These are phyloP conservation scores for Trichophyton schoenleinii DNA, from an alignment of 2,329 filamentous ascomycete genomes.

Conservation along the genomic window DNA sequence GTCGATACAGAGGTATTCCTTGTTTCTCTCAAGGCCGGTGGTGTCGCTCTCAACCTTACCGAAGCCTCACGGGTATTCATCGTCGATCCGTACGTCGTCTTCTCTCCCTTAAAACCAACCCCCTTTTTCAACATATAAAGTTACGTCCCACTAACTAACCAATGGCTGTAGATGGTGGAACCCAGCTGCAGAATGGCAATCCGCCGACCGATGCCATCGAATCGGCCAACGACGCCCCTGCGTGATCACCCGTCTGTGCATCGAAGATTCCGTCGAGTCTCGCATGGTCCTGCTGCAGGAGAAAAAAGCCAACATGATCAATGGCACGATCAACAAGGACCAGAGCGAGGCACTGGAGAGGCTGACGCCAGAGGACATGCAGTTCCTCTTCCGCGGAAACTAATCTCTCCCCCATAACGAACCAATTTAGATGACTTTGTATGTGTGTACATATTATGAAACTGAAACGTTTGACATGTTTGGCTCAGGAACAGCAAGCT, in stretches of 20 bases:
- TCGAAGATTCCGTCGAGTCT: constrained; percentile 93
- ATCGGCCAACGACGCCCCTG: constrained; percentile 92
- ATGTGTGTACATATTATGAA: too few species aligned
- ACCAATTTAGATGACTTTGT: too few species aligned
- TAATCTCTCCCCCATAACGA: neutral
- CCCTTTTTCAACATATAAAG: neutral
- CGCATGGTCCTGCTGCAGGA: constrained; percentile 92
- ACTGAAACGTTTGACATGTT: too few species aligned
- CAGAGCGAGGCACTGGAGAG: constrained; percentile 75
- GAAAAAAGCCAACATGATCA: constrained; percentile 98
- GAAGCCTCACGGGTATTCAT: constrained; percentile 94
- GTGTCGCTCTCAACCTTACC: constrained; percentile 87
- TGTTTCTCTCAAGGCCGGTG: constrained; percentile 89
- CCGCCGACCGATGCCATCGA: constrained; percentile 82
- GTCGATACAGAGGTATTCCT: constrained; percentile 90
- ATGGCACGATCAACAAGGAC: constrained; percentile 90
- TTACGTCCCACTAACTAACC: neutral
- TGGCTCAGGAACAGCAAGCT: too few species aligned
- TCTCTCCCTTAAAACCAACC: constrained; percentile 18
- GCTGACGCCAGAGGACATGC: constrained; percentile 79
- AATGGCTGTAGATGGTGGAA: constrained; percentile 76
- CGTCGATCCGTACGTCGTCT: constrained; percentile 67
- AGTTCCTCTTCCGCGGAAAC: constrained; percentile 81
- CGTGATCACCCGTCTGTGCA: constrained; percentile 84
- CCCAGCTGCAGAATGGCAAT: constrained; percentile 99